Evolutionary conservation across 2,329 filamentous ascomycete species (phyloP), one percentile per base, ranked within the genome.

Genomic region (Aspergillus pseudoglaucus): DNA sequence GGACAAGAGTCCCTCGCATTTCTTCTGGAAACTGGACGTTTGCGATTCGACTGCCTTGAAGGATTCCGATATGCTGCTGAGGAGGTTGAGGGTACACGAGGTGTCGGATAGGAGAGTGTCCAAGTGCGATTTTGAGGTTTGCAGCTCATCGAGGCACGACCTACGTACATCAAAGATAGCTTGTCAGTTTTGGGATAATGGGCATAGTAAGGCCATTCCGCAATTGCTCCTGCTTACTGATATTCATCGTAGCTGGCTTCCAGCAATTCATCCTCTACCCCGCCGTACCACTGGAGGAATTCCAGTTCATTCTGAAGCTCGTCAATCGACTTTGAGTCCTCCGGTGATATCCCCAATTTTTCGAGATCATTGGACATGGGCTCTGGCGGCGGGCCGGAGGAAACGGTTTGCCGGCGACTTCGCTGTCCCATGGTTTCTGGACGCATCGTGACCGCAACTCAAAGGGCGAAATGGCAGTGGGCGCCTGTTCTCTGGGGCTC

Each of bases 11-110:
- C 88, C 87, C 63, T 96, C 89, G 69, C 93, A 98, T 68, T 95
- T 90, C 42, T 85, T 82, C 64, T 90, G 88, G 72, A 98, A 97
- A 12, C 87, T 85, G n/a, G 86, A 88, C 0, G 93, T 98, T 70
- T 97, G 91, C 8, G 81, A 76, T 59, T 96, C 90, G 43, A 98
- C 91, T 0, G 85, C 77, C 56, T 85, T 84, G 72, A 98, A 98
- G 4, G 90, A 91, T 58, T 85, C 81, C 12, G 90, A 90, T 14
- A 98, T 77, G 0, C 80, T 83, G 14, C 87, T 84, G 23, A 98
- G 77, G 15, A 94, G 76, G 39, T 83, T 77, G 35, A 98, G 76
- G 0, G 90, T 86, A 15, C 79, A 79, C 47, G 87, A 81, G 1
- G 91, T 90, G 63, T 90, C 88, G 23, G 79, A 74, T 20, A 96